These are phyloP conservation scores for Ambrosia trifida DNA, from an alignment of 129 eudicot species.

Conservation along the genomic window DNA sequence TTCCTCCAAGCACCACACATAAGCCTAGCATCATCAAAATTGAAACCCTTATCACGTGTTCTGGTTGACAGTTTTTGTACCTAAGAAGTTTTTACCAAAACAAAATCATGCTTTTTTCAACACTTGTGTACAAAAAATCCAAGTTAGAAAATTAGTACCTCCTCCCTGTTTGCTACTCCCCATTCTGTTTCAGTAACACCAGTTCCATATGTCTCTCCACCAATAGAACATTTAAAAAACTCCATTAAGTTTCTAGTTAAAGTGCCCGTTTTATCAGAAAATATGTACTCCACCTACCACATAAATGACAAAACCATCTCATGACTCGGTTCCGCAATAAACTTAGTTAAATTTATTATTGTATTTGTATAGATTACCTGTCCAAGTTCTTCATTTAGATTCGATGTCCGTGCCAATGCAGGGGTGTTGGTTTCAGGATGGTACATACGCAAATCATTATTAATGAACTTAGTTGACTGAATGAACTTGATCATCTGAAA, in stretches of 20 bases:
- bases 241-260: slow-evolving; percentile 94
- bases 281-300: slow-evolving; percentile 69
- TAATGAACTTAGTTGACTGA: slow-evolving; percentile 84
- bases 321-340: background rate
- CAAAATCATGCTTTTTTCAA: background rate
- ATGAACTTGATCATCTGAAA: slow-evolving; percentile 89
- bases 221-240: slow-evolving; percentile 95
- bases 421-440: slow-evolving; percentile 86
- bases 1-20: slow-evolving; percentile 99
- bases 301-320: background rate
- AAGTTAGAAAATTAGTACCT: slow-evolving; percentile 39
- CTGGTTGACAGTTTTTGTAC: slow-evolving; percentile 47
- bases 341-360: background rate
- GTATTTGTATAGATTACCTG: slow-evolving; percentile 33
- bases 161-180: slow-evolving; percentile 64
- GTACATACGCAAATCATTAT: slow-evolving; percentile 91
- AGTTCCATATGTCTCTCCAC: slow-evolving; percentile 90
- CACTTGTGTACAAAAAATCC: background rate
- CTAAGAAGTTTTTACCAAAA: slow-evolving; percentile 38
- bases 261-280: slow-evolving; percentile 97
- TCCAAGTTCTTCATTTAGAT: slow-evolving; percentile 98
- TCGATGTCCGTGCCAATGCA: slow-evolving; percentile 94
- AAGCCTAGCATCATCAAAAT: slow-evolving; percentile 88
- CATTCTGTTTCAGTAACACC: slow-evolving; percentile 91
- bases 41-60: slow-evolving; percentile 79